These are phyloP conservation scores for Zancudomyces culisetae DNA, from an alignment of 371 early-diverging fungal species.

Conservation along the genomic window DNA sequence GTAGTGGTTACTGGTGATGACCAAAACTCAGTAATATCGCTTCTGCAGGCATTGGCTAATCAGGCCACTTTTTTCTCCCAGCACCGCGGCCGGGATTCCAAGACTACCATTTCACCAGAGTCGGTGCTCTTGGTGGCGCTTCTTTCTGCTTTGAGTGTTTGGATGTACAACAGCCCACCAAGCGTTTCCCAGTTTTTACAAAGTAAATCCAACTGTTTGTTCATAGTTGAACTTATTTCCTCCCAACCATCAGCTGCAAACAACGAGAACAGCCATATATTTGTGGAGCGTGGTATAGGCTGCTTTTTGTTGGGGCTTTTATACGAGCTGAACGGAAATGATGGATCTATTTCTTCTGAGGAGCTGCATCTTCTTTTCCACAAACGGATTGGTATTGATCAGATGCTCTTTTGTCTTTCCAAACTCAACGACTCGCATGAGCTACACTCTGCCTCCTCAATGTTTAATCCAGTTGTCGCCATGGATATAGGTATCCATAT, in stretches of 20 bases:
- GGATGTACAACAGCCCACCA: constrained; percentile 61
- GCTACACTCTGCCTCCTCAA: constrained; percentile 38
- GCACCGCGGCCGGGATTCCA: constrained; percentile 10
- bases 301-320: constrained; percentile 71
- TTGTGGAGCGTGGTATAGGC: constrained; percentile 70
- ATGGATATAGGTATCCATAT: constrained; percentile 2
- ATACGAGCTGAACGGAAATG: constrained; percentile 69
- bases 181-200: constrained; percentile 63
- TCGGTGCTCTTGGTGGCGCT: not conserved
- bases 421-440: constrained; percentile 66
- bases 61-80: constrained; percentile 14
- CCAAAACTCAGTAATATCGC: constrained; percentile 29
- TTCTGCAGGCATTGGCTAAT: constrained; percentile 31
- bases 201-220: constrained; percentile 75
- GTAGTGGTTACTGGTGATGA: constrained; percentile 52
- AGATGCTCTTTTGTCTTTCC: constrained; percentile 54
- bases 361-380: constrained; percentile 58
- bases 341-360: constrained; percentile 25
- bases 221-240: constrained; percentile 69
- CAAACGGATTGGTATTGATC: constrained; percentile 66
- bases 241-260: constrained; percentile 62
- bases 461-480: not conserved
- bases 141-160: constrained; percentile 18
- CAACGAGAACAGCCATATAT: constrained; percentile 24
- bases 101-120: not conserved